Evolutionary conservation across 371 early-diverging fungal species (phyloP), one percentile per base, ranked within the genome.

Genomic region (Mortierella sp.): DNA sequence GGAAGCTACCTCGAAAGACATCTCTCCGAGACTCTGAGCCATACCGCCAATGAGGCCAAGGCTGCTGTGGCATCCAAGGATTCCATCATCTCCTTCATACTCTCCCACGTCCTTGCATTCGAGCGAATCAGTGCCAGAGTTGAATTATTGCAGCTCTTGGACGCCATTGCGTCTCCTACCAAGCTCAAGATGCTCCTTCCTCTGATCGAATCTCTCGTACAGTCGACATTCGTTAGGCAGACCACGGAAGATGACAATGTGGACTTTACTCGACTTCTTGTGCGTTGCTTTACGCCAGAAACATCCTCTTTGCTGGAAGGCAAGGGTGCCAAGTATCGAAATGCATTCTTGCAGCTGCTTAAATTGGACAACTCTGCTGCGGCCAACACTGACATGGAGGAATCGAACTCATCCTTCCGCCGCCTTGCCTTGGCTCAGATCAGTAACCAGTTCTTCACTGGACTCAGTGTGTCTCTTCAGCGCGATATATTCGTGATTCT

Each of bases 101-200:
- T 93, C 28, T 83, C 92, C n/a, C 91, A 92, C 69, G 79, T 88
- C 19, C 78, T 84, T 22, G 88, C 86, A 0, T 74, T 88, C 16
- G 73, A 80, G 21, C 67, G 76, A 22, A 45, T 78, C 19, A 63
- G 70, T 58, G 49, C 83, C 27, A 87, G 92, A 67, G 70, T 82
- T 29, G 71, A 68, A 16, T 67, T 95, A 29, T 73, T 95, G 52
- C 55, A 60, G 10, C 70, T 87, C 17, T 68, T 95, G 57, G 78
- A 81, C 22, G 46, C 51, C 10, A 81, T 92, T 19, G 77, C 85
- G n/a, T 82, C 90, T 14, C 80, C 86, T 8, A 73, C 78, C 21
- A 90, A 91, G 54, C 77, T 94, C 43, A 85, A 86, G 72, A 81
- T 81, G 46, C 68, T 96, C 29, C 63, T 83, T 37, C 90, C 91